Evolutionary conservation across 805 yeast species (phyloP), one percentile per base, ranked within the genome.

Genomic region (Lachancea meyersii): DNA sequence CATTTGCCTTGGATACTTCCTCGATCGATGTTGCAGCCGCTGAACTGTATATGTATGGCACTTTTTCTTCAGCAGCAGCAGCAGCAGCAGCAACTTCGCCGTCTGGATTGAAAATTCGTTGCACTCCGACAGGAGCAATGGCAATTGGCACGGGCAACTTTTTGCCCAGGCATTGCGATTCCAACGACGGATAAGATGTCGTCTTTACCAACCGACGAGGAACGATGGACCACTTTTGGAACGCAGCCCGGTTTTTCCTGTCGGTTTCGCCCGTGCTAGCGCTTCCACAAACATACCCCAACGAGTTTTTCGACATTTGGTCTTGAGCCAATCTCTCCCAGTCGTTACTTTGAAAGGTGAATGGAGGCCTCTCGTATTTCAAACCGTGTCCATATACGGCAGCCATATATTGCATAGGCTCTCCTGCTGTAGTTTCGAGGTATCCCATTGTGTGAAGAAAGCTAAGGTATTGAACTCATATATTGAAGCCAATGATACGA

Each of bases 111-210:
- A 48, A 54, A 17, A 54, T 49, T 5, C 47, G 33, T 31, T 56
- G 61, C 23, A 57, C 61, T 1, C 61, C 61, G 17, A 57, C 42
- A 8, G 61, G 61, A 5, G 55, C 60, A 18, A 50, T 33, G 11
- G 56, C 51, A 7, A 54, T 41, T 20, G 61, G 61, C 16, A 47
- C 43, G 28, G 50, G 46, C 16, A 38, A 48, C 13, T 24, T 43
- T 35, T 40, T 40, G 20, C 60, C 60, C 34, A 62, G 43, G 26
- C 52, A 21, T 10, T 41, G 28, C 7, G 47, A 31, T 21, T 41
- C 33, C 18, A 47, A 37, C 3, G 46, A 41, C 11, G 48, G 48
- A 23, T 41, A 47, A 10, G 43, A 22, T 4, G 40, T 35, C 8
- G 50, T 44, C 35, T 38, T 44, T n/a, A 47, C 50, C 24, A 47